Base-by-base conservation (phyloP, 768 basidiomycete species). In the Harrya chromipes region DNA sequence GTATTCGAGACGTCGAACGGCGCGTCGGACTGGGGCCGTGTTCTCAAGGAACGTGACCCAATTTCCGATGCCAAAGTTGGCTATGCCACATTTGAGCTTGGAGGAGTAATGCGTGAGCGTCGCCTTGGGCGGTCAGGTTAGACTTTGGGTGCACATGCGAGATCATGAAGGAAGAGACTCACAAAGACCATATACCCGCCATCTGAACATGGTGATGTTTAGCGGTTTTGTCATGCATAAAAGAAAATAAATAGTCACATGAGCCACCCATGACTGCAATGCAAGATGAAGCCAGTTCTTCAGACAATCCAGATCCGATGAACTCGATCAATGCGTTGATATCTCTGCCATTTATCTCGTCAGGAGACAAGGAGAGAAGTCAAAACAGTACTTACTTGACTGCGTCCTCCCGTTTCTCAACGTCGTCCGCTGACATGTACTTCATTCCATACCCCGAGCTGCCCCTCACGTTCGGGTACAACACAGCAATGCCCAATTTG, bases 221-320 rank as follows among this genome's bases (percentile, higher is more conserved):
- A 55, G 53, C 26, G 16, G 17, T 26, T 11, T 19, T 6, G 21
- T 39, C 34, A 16, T 29, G 11, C 4, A 12, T 19, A 21, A 33
- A 49, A 23, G 26, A 37, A 9, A 43, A 27, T 2, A 39, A 23
- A 8, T 39, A 63, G 54, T 49, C 41, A 73, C 73, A 74, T 27
- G 74, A 74, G 43, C 70, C 70, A 21, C 72, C 74, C 47, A 69
- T 67, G 43, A 75, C 72, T 20, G 73, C 73, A 36, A 75, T 70
- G n/a, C 67, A 66, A 14, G 60, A 61, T 6, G 66, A 39, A 43
- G 73, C 61, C 23, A 74, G 53, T 43, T 74, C 70, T 17, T 52
- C 55, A 31, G 61, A 56, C 57, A 74, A 62, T 8, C 54, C 59
- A 20, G 61, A 50, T n/a, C 57, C 50, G 35, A 75, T 62, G 39